Percentiles rank a stretch among this genome's conserved stretches.
Conservation (phyloP, 2,329 filamentous ascomycete species). For the Colletotrichum coccodes region DNA sequence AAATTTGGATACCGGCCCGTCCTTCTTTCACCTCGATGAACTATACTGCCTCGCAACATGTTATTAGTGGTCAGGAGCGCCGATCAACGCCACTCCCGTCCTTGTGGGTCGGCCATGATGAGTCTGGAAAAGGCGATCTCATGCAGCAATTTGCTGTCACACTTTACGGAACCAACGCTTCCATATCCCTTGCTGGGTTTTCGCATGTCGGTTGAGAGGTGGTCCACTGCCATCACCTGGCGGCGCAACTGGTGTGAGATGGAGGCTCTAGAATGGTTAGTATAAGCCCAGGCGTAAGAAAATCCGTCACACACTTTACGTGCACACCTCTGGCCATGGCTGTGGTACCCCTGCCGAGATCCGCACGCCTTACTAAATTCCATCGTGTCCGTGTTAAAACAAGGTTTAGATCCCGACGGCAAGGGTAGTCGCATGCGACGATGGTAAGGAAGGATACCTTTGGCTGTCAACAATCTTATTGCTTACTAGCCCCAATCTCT, state of each 20-base stretch:
- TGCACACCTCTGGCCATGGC: neutral
- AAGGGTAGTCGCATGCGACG: neutral
- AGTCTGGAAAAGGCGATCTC: neutral
- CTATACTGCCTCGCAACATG: no score
- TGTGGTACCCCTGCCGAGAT: neutral
- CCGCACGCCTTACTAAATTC: neutral
- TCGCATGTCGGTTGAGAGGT: neutral
- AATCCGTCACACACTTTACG: conserved; percentile 29
- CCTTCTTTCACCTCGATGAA: no score
- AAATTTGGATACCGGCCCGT: no score
- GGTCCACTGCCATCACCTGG: no score
- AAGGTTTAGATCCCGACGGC: neutral
- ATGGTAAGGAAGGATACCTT: neutral
- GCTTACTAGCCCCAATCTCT: neutral
- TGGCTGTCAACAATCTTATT: no score
- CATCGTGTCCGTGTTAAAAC: neutral
- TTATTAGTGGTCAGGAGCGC: no score
- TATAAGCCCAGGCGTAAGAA: neutral
- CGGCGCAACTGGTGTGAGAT: no score
- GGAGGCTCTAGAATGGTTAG: neutral
- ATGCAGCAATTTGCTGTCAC: neutral
- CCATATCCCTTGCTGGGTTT: neutral
- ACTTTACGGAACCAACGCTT: neutral
- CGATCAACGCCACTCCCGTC: neutral
- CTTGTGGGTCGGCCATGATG: neutral